Base-by-base conservation (phyloP, 1,284 basidiomycete genomes). In the Abortiporus biennis region DNA sequence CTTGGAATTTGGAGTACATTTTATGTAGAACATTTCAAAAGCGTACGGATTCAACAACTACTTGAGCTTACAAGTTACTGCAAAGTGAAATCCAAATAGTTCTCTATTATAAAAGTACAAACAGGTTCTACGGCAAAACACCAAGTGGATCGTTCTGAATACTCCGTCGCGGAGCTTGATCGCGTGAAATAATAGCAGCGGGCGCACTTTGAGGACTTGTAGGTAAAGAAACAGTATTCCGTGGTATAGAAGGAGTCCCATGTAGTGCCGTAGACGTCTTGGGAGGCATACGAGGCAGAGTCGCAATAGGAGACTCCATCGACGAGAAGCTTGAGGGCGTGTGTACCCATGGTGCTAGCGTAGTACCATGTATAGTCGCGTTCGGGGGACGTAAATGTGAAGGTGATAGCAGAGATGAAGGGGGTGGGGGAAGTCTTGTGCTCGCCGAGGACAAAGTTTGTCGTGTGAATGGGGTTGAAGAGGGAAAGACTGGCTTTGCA, bases 61-160 rank as follows among this genome's bases (percentile, higher is more conserved):
- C n/a, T n/a, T n/a, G n/a, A n/a, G n/a, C n/a, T n/a, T n/a, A n/a
- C n/a, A n/a, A n/a, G n/a, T n/a, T n/a, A n/a, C n/a, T n/a, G n/a
- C n/a, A n/a, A n/a, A n/a, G n/a, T n/a, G n/a, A n/a, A 34, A 16
- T 34, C n/a, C 15, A 34, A 6, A 16, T 8, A 15, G 15, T 34
- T 15, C n/a, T 8, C 15, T 34, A 34, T 17, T 8, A 34, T 13
- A 34, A 15, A 34, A 8, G 15, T 17, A 16, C 15, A 34, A 16
- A 22, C 36, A 23, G 20, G n/a, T 21, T 8, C 20, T 39, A 39
- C 6, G 22, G 46, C 39, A 52, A 39, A 39, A 69, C 82, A 32
- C 82, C 81, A 35, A 85, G 57, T n/a, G 82, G 82, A 63, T 85
- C 81, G 33, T 74, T 67, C 46, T 71, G 65, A 11, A 55, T 56